Evolutionary conservation across 768 basidiomycete species (phyloP), one percentile per base, ranked within the genome.

Genomic region (Cystobasidium tubakii): DNA sequence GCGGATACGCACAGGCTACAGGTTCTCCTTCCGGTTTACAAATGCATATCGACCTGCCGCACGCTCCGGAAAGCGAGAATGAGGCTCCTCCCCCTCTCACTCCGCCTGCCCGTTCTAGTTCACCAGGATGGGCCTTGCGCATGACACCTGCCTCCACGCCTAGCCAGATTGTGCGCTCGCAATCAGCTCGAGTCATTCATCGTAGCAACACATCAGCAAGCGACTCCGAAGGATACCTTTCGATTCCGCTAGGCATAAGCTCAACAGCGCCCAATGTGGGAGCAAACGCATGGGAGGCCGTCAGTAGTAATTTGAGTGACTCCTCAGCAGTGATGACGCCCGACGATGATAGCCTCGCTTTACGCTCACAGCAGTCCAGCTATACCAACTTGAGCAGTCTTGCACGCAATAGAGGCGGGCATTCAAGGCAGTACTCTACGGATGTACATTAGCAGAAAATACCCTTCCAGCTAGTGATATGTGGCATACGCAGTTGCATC

Each of bases 371-470:
- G 12, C 53, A 71, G 17, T 60, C 54, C 19, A 71, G 69, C 54
- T 71, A 71, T 71, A 71, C 69, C 15, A 71, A 71, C 31, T 53
- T 71, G 15, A 36, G 55, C 25, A 44, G 27, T 21, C 36, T 71
- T 9, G 69, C 69, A 1, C 29, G 69, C 13, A 53, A 42, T 31
- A 9, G 69, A 10, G 69, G 69, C 21, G 69, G 69, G 7, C 69
- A 71, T 44, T 71, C 69, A 3, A 29, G 69, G 27, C 69, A 57
- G 21, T 25, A 9, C 39, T 34, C 69, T 23, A 39, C 55, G 9
- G 63, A 65, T 44, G 43, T 65, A 31, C 63, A 39, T 60, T 60
- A 60, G 25, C 27, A 29, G 23, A 15, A 39, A 15, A 39, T n/a
- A n/a, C n/a, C n/a, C n/a, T n/a, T n/a, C n/a, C n/a, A n/a, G n/a